A percentile compares a stretch with the other conserved stretches of the same genome.
These are phyloP conservation scores for Pestalotiopsis sp. DNA, from an alignment of 2,329 filamentous ascomycete species.

Conservation along the genomic window DNA sequence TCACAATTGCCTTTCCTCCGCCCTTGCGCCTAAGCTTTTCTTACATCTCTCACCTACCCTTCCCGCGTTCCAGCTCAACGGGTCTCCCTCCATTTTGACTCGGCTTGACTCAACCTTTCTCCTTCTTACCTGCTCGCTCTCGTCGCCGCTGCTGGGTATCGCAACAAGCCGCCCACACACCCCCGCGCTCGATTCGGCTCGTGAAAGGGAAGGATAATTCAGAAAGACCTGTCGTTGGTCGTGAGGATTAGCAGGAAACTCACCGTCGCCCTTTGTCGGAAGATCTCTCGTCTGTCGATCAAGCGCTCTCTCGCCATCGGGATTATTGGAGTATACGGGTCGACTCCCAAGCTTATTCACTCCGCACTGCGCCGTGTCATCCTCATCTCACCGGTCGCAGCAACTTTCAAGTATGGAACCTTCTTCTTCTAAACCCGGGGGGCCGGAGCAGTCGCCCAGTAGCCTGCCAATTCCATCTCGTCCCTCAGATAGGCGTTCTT, in stretches of 20 bases:
- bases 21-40: neutral
- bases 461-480: too few species aligned
- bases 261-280: neutral
- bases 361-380: neutral
- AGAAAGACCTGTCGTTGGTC: neutral
- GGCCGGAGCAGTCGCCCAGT: too few species aligned
- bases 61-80: conserved; percentile 1
- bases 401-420: neutral
- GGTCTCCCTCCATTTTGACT: conserved; percentile 1
- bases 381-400: neutral
- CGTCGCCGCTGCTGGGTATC: neutral
- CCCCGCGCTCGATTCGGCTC: neutral
- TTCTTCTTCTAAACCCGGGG: too few species aligned
- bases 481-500: too few species aligned
- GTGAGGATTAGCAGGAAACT: neutral
- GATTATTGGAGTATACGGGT: neutral
- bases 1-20: conserved; percentile 1
- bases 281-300: neutral
- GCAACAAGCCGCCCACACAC: neutral
- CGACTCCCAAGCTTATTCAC: neutral
- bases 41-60: neutral
- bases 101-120: conserved; percentile 2
- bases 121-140: neutral
- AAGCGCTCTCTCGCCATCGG: neutral
- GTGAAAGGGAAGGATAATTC: neutral